Evolutionary conservation across 352 stramenopile species (phyloP).

Genomic region (Thalassiosira delicatula): DNA sequence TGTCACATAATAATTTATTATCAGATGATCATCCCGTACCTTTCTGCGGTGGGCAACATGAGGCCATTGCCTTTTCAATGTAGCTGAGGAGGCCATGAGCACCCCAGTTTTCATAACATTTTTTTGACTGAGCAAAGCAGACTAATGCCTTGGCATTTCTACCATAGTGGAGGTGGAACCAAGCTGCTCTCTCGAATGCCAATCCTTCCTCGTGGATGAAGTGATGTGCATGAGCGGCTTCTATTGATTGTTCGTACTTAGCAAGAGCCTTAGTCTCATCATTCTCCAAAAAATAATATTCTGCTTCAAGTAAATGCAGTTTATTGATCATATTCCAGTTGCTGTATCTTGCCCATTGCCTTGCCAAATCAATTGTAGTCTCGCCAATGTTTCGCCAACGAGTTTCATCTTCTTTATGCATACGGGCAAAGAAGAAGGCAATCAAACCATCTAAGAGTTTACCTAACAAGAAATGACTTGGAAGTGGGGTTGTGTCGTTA

Average conservation of each 20-base stretch:
- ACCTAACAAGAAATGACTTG: background rate
- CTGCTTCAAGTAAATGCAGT: conserved; percentile 47
- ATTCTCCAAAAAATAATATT: conserved; percentile 46
- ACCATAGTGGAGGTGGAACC: conserved; percentile 36
- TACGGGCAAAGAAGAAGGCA: conserved; percentile 52
- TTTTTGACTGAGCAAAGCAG: conserved; percentile 49
- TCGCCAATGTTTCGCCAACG: conserved; percentile 39
- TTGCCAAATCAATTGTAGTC: conserved; percentile 13
- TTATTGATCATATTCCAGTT: conserved; percentile 59
- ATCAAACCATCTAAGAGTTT: conserved; percentile 55
- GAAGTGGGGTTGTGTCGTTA: background rate
- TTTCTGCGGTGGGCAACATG: no score
- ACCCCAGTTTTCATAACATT: conserved; percentile 55
- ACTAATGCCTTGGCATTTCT: conserved; percentile 29
- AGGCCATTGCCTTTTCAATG: conserved; percentile 39
- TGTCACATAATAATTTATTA: no score
- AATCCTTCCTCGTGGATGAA: conserved; percentile 61
- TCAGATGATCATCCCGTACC: no score
- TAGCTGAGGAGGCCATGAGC: conserved; percentile 36
- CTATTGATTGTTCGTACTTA: conserved; percentile 45
- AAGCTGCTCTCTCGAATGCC: conserved; percentile 52
- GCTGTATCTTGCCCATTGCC: conserved; percentile 30
- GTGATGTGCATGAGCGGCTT: conserved; percentile 32
- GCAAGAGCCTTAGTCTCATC: conserved; percentile 34
- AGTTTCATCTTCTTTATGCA: conserved; percentile 28